phyloP scores from a whole-genome alignment of 2,329 filamentous ascomycete genomes.

The Raffaelea albimanens region DNA sequence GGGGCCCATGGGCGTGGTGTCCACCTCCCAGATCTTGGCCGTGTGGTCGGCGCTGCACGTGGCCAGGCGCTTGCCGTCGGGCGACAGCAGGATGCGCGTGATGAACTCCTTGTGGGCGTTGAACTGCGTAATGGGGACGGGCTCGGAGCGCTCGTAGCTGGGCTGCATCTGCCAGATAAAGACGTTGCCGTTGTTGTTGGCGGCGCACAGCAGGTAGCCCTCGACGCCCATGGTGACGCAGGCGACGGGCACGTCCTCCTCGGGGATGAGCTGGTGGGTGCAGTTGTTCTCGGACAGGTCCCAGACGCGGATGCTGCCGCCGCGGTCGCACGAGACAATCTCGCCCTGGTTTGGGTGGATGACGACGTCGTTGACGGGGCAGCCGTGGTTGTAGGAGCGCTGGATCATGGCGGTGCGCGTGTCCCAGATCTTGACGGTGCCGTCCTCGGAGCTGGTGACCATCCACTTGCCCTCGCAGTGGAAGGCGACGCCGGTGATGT shows the following conservation, averaged over 20 bases:
- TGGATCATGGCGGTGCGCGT: constrained; percentile 78
- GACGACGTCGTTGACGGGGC: constrained; percentile 93
- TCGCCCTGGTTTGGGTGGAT: constrained; percentile 98
- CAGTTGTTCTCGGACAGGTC: constrained; percentile 95
- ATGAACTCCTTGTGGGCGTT: constrained; percentile 87
- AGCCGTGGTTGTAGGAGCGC: constrained; percentile 83
- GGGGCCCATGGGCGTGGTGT: constrained; percentile 44
- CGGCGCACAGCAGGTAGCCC: constrained; percentile 83
- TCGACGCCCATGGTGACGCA: constrained; percentile 95
- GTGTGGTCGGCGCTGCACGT: constrained; percentile 92
- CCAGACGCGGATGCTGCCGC: constrained; percentile 90
- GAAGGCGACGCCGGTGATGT: constrained; percentile 93
- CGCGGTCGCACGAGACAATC: constrained; percentile 90
- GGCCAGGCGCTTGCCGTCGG: constrained; percentile 87
- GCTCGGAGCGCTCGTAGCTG: constrained; percentile 68
- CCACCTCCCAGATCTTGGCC: constrained; percentile 92
- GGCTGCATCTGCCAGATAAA: constrained; percentile 95
- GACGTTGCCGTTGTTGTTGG: constrained; percentile 91
- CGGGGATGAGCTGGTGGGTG: constrained; percentile 89
- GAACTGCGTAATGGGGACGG: constrained; percentile 82
- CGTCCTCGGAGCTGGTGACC: constrained; percentile 95
- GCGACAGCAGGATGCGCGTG: constrained; percentile 81
- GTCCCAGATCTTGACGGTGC: constrained; percentile 96
- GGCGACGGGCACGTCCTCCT: constrained; percentile 87
- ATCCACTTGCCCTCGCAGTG: constrained; percentile 99